Evolutionary conservation across 805 yeast genomes (phyloP).

Genomic region (Lipomyces chichibuensis): DNA sequence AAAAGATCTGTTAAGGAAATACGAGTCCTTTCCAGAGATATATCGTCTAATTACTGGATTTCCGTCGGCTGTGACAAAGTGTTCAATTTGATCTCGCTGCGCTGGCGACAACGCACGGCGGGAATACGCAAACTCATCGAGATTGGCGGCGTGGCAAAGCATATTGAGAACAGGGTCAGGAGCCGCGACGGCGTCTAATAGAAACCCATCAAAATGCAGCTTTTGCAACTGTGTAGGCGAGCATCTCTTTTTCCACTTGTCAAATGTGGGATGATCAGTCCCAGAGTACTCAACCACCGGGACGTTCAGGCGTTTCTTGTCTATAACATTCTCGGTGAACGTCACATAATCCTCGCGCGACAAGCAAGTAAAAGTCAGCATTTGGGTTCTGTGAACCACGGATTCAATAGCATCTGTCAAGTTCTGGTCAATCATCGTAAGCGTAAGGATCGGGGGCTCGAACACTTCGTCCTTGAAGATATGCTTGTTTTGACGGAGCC

Average conservation of each 20-base stretch:
- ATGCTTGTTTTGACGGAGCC: constrained; percentile 48
- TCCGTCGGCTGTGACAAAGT: constrained; percentile 48
- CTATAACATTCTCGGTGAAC: constrained; percentile 51
- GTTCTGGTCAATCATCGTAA: constrained; percentile 55
- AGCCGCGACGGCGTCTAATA: constrained; percentile 72
- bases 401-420: constrained; percentile 62
- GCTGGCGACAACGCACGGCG: constrained; percentile 49
- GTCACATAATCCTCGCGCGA: constrained; percentile 54
- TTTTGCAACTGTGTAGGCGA: constrained; percentile 45
- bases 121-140: constrained; percentile 67
- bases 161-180: constrained; percentile 71
- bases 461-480: constrained; percentile 52
- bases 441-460: constrained; percentile 75
- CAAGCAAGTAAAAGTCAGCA: constrained; percentile 66
- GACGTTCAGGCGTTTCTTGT: constrained; percentile 49
- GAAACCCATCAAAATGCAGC: constrained; percentile 79
- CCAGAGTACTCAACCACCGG: constrained; percentile 53
- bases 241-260: constrained; percentile 36
- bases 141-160: constrained; percentile 57
- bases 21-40: constrained; percentile 60
- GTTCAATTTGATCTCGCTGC: constrained; percentile 46
- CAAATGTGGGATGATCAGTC: constrained; percentile 38
- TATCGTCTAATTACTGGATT: constrained; percentile 57
- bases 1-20: constrained; percentile 57
- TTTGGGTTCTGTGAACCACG: constrained; percentile 56